A percentile compares a stretch with the other conserved stretches of the same genome.
Evolutionary conservation across 306 rosid species (phyloP).

Genomic region (Dryas drummondii): DNA sequence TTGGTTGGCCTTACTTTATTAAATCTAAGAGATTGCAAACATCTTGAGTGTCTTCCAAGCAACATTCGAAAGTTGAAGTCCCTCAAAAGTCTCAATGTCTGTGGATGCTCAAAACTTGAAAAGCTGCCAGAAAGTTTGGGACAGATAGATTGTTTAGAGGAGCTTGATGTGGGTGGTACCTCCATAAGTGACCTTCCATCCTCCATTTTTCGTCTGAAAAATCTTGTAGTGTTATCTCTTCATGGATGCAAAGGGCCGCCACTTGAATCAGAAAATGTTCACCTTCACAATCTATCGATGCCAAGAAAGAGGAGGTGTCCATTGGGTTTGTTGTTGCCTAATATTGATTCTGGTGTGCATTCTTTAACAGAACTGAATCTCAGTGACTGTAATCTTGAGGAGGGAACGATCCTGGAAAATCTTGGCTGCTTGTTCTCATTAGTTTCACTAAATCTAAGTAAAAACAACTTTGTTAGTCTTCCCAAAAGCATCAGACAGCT

Average conservation of each 20-base stretch:
- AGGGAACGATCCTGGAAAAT: slow-evolving; percentile 8
- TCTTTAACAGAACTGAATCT: slow-evolving; percentile 15
- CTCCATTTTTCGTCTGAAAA: background rate
- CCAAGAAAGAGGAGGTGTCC: background rate
- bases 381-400: slow-evolving; percentile 11
- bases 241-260: background rate
- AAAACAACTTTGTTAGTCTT: slow-evolving; percentile 20
- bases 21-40: background rate
- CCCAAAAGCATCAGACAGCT: slow-evolving; percentile 20
- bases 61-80: background rate
- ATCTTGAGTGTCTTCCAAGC: background rate
- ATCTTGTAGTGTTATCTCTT: background rate
- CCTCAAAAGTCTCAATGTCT: slow-evolving; percentile 6
- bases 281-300: background rate
- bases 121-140: background rate
- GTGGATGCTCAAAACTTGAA: slow-evolving; percentile 14
- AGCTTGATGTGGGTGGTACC: slow-evolving; percentile 11
- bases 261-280: too few relatives aligned
- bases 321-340: background rate
- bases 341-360: background rate
- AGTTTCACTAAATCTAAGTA: background rate
- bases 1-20: background rate
- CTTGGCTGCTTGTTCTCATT: slow-evolving; percentile 13
- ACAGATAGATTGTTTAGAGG: slow-evolving; percentile 6
- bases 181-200: background rate